Evolutionary conservation across 495 filamentous ascomycete genomes (phyloP), one percentile per base, ranked within the genome.

Genomic region (Penicillium roqueforti): DNA sequence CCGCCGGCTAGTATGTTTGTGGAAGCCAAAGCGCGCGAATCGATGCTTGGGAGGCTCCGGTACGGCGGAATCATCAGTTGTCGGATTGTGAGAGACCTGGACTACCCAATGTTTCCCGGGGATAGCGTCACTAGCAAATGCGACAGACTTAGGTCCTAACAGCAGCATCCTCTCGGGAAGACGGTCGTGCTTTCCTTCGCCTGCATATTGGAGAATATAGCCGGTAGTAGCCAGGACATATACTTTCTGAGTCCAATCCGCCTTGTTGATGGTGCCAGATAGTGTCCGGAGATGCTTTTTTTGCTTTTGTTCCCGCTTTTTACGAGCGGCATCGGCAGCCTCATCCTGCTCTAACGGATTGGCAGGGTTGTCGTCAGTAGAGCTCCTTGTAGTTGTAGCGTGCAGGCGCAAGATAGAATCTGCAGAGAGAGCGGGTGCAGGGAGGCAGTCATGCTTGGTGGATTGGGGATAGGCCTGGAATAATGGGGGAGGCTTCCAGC

Each of bases 381-480:
- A 42, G 16, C 41, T 51, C 39, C 60, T 82, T 72, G 57, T 83
- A 66, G 63, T 68, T 3, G 71, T 68, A 6, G 66, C 68, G 40
- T 76, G 66, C 1, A 75, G 48, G 23, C 88, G 85, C 20, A 92
- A 63, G 25, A 96, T 83, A 6, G 71, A 65, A 25, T 85, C 82
- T 0, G 80, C 76, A 1, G 80, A 79, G 41, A 81, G 62, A 7
- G 69, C 65, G 2, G 82, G 79, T 10, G 77, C 69, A 8, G 71
- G 59, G 1, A 86, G 65, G 26, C 60, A 75, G 16, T 75, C 77
- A 65, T 85, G 76, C 56, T 81, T 87, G 55, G 72, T 82, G 8
- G 91, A 83, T 67, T 96, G 92, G 1, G 91, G 87, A 66, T 90
- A 96, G n/a, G 89, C 90, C 62, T 95, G 84, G 70, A 91, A 96